Base-by-base conservation (phyloP, 345 rosid species). In the Eutrema yunnanense region DNA sequence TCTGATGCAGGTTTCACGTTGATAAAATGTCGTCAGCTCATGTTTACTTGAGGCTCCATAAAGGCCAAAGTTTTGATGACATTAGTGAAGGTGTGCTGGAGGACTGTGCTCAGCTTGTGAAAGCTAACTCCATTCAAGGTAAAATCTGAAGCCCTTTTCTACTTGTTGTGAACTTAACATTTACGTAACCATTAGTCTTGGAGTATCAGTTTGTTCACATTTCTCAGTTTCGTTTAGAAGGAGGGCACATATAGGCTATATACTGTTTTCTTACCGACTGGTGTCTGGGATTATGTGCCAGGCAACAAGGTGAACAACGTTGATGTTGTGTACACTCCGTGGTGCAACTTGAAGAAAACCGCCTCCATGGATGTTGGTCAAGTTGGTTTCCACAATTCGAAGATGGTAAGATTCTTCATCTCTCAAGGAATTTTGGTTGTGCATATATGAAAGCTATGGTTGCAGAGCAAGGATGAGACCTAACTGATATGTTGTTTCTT, bases 11-110 rank as follows among this genome's bases (percentile, higher is more conserved):
- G 99, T 95, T 95, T 73, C 99, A 95, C 71, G 98, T 95, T 58
- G 99, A 95, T 72, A 92, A 92, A 76, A 95, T 95, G 98, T 95
- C 99, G 34, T 95, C 99, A 29, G 98, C 98, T 30, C 99, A 95
- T 81, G 99, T 95, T 74, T 95, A 95, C 83, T 33, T 95, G 62
- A 86, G 99, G 83, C 83, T 95, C 67, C 92, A 86, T 32, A 92
- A 83, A 67, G 93, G 96, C 65, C 96, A 95, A 84, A 80, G 90
- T 4, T 81, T 95, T 62, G 99, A 92, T 82, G 86, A 79, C 78
- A 92, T 95, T 4, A 86, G 84, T 59, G 96, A 87, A 81, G 98
- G 92, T 56, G 76, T 95, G 64, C 78, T 92, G 37, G 96, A 92
- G 83, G 99, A 95, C 76, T 95, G 99, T 75, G 96, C 78, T 58